Base-by-base conservation (phyloP, 306 rosid genomes). In the Potentilla sterilis region DNA sequence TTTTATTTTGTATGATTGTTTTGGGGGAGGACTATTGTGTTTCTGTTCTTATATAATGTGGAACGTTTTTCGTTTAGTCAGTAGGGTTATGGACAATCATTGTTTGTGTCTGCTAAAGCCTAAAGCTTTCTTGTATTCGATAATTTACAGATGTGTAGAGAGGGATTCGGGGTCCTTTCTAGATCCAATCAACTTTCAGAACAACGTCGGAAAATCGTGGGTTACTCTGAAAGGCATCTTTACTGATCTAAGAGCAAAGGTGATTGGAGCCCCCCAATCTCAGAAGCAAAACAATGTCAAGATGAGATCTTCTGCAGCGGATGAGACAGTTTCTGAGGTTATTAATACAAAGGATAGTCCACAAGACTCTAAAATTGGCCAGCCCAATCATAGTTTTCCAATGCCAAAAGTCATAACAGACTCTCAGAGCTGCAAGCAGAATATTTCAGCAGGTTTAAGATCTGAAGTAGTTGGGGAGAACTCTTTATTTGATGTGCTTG, bases 401-500 rank as follows among this genome's bases (percentile, higher is more conserved):
- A 73, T 34, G 37, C 44, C 52, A 43, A 47, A 58, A 37, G 44
- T 55, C n/a, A 40, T 40, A 43, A 47, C 46, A 4, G 46, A 75
- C 21, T 24, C 75, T 40, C 55, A 41, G 38, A 38, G 70, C 74
- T 47, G 54, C 66, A 68, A 74, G 57, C 75, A 74, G 18, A 38
- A 57, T 67, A 24, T 55, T 58, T 73, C 75, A 73, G 55, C 44
- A 43, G 40, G 54, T 46, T 32, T 28, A 57, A 37, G 52, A 66
- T 73, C 52, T 34, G 62, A 67, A 18, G 7, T 57, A 41, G 61
- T 32, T 6, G 43, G 22, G 58, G 74, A 68, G 69, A 55, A 38
- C 70, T 66, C 70, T 72, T 62, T 32, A 37, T 34, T 61, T 58
- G 81, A 78, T 72, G 58, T 72, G 35, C 47, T 34, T 70, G 47